These are phyloP conservation scores for Petunia axillaris DNA, from an alignment of 257 asterid species.

Conservation along the genomic window DNA sequence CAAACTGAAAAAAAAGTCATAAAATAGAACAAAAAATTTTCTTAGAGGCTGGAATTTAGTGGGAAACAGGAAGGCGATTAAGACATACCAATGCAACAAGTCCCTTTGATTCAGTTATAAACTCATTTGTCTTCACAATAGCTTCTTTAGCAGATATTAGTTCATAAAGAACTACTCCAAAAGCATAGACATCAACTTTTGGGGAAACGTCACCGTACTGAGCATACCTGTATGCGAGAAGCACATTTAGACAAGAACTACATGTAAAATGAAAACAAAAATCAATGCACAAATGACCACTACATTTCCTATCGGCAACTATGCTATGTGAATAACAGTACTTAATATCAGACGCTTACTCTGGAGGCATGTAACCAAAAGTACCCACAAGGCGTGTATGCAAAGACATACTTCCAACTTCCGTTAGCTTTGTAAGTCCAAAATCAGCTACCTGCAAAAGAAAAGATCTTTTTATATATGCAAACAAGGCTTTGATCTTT, in stretches of 20 bases:
- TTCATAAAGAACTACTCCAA: conserved; percentile 83
- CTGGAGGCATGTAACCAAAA: conserved; percentile 92
- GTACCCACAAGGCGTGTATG: conserved; percentile 89
- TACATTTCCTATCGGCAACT: not conserved
- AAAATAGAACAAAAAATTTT: not conserved
- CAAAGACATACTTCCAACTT: conserved; percentile 74
- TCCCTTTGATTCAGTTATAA: conserved; percentile 66
- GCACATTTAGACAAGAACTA: not conserved
- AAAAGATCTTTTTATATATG: conserved; percentile 13
- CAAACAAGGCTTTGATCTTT: not conserved
- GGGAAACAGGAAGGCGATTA: not conserved
- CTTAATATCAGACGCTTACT: conserved; percentile 45
- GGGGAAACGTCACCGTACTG: conserved; percentile 85
- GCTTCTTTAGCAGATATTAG: conserved; percentile 83
- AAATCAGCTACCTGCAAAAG: conserved; percentile 77
- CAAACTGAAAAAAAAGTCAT: conserved; percentile 57
- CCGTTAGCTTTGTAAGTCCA: conserved; percentile 84
- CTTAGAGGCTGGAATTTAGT: not conserved
- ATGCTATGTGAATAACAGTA: not conserved
- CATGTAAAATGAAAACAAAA: not conserved
- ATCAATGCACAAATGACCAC: not conserved
- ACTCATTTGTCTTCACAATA: conserved; percentile 67
- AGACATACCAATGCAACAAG: conserved; percentile 75
- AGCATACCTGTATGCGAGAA: conserved; percentile 57
- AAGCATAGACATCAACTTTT: conserved; percentile 80